Conservation (phyloP, 768 basidiomycete genomes). For the Termitomyces sp. region DNA sequence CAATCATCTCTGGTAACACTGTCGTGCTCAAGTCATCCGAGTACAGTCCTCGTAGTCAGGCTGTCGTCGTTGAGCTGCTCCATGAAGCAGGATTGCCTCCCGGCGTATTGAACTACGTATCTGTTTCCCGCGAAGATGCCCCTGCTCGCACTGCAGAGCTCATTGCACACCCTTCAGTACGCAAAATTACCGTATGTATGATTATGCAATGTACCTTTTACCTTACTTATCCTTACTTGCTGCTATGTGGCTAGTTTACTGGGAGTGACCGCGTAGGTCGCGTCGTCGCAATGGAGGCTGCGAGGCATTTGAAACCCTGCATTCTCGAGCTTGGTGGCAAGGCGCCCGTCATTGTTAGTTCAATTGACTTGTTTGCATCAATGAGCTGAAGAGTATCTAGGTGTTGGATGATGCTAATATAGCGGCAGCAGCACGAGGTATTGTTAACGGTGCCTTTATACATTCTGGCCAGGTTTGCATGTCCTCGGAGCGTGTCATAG, state of each 20-base stretch:
- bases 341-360: slow-evolving; percentile 45
- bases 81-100: slow-evolving; percentile 58
- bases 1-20: slow-evolving; percentile 54
- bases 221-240: background rate
- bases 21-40: slow-evolving; percentile 53
- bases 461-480: slow-evolving; percentile 58
- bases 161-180: slow-evolving; percentile 50
- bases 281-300: slow-evolving; percentile 50
- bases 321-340: slow-evolving; percentile 57
- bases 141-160: slow-evolving; percentile 45
- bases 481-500: slow-evolving; percentile 57
- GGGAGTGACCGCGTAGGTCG: slow-evolving; percentile 52
- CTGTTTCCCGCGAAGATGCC: slow-evolving; percentile 38
- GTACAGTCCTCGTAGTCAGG: slow-evolving; percentile 42
- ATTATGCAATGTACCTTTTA: background rate
- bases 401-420: slow-evolving; percentile 52
- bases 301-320: slow-evolving; percentile 51
- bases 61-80: slow-evolving; percentile 41
- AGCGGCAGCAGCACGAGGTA: slow-evolving; percentile 46
- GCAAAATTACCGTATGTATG: slow-evolving; percentile 45
- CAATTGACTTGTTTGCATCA: background rate
- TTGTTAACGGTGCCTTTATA: slow-evolving; percentile 38
- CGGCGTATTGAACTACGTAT: slow-evolving; percentile 56
- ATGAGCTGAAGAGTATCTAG: slow-evolving; percentile 19
- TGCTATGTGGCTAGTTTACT: slow-evolving; percentile 39